Evolutionary conservation across 768 basidiomycete genomes (phyloP).

Genomic region (Rubroboletus satanas): DNA sequence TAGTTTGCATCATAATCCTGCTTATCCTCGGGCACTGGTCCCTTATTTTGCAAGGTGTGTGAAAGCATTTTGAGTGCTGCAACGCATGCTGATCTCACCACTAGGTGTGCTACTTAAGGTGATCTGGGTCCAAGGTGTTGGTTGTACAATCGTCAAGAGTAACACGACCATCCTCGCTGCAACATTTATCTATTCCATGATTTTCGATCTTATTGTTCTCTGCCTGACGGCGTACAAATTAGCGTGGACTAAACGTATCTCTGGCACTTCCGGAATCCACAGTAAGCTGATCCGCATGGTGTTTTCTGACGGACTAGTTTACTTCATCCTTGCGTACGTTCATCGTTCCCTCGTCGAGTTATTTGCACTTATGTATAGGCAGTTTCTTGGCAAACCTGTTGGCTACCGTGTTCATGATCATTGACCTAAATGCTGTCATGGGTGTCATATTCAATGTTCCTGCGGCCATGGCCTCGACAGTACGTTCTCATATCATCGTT

Average conservation of each 20-base stretch:
- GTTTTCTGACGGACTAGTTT: constrained; percentile 69
- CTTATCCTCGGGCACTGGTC: constrained; percentile 70
- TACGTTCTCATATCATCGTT: constrained; percentile 24
- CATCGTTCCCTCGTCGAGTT: constrained; percentile 9
- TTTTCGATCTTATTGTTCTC: constrained; percentile 63
- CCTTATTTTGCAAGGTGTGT: constrained; percentile 57
- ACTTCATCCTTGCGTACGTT: constrained; percentile 69
- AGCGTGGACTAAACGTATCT: constrained; percentile 22
- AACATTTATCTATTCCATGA: constrained; percentile 75
- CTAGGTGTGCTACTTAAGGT: constrained; percentile 60
- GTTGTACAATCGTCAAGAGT: constrained; percentile 56
- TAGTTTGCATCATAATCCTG: constrained; percentile 47
- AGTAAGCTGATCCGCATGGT: constrained; percentile 59
- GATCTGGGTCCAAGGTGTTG: constrained; percentile 43
- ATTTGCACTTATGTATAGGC: constrained; percentile 20
- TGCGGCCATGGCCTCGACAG: constrained; percentile 52
- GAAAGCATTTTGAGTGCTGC: background rate
- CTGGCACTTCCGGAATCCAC: constrained; percentile 23
- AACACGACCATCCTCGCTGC: constrained; percentile 63
- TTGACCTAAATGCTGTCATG: constrained; percentile 66
- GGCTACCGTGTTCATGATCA: constrained; percentile 58
- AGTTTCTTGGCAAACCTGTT: constrained; percentile 41
- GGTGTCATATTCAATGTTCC: constrained; percentile 63
- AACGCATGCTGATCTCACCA: background rate
- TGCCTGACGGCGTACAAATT: constrained; percentile 60